Percentiles rank a stretch among this genome's conserved stretches.
phyloP scores from a whole-genome alignment of 768 basidiomycete species.

The Xerocomus spinulosus region DNA sequence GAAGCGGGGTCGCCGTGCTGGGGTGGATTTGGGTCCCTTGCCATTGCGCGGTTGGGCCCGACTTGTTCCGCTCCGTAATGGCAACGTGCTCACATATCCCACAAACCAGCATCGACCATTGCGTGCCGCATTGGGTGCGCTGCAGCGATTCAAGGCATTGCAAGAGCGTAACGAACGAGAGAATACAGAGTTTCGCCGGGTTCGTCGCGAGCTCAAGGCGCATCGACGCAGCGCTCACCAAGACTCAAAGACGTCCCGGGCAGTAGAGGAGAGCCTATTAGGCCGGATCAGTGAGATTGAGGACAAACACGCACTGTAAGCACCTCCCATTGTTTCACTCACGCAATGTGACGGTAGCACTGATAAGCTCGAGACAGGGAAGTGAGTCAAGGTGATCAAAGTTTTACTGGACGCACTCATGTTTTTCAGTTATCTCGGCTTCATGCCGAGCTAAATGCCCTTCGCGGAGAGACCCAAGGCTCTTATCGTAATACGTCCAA shows the following conservation, averaged over 20 bases:
- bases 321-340: not conserved
- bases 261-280: constrained; percentile 35
- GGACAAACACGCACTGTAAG: constrained; percentile 26
- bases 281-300: constrained; percentile 32
- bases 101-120: constrained; percentile 31
- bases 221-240: constrained; percentile 26
- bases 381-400: constrained; percentile 22
- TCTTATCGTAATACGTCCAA: constrained; percentile 36
- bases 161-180: constrained; percentile 33
- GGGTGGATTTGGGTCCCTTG: not conserved
- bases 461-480: constrained; percentile 29
- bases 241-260: constrained; percentile 34
- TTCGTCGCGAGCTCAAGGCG: constrained; percentile 29
- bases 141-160: constrained; percentile 38
- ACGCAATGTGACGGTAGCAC: constrained; percentile 1
- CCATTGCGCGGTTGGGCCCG: constrained; percentile 11
- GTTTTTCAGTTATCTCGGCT: constrained; percentile 29
- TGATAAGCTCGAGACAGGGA: constrained; percentile 22
- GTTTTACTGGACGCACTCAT: constrained; percentile 16
- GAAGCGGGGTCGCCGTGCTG: not conserved
- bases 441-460: constrained; percentile 36
- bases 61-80: constrained; percentile 17
- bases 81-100: constrained; percentile 18
- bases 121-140: constrained; percentile 29
- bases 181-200: constrained; percentile 27